Conservation (phyloP, 1,139 yeast genomes). For the Yamadazyma triangularis region DNA sequence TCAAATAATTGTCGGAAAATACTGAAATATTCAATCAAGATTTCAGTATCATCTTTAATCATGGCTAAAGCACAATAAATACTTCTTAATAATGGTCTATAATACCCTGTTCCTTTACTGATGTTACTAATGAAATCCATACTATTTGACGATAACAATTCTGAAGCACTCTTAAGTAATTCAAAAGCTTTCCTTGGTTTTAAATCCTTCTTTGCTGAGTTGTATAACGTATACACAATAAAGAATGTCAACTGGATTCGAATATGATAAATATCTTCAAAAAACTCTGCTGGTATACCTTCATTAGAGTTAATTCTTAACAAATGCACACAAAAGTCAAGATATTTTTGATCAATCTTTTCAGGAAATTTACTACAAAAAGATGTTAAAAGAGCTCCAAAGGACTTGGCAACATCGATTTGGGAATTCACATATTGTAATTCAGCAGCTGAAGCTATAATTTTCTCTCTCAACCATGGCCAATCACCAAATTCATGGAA, state of each 20-base stretch:
- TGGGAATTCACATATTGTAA: conserved; percentile 66
- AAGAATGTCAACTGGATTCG: conserved; percentile 70
- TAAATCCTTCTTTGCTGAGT: conserved; percentile 24
- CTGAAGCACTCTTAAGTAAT: conserved; percentile 36
- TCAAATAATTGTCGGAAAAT: conserved; percentile 55
- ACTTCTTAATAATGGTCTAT: conserved; percentile 60
- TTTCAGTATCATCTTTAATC: conserved; percentile 34
- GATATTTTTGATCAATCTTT: conserved; percentile 28
- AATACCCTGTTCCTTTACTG: conserved; percentile 35
- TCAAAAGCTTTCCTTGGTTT: conserved; percentile 29
- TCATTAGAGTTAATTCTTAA: conserved; percentile 50
- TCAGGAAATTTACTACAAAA: conserved; percentile 42
- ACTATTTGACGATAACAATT: conserved; percentile 42
- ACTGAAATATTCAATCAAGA: conserved; percentile 47
- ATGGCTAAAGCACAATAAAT: conserved; percentile 46
- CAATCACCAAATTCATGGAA: conserved; percentile 41
- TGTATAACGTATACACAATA: conserved; percentile 48
- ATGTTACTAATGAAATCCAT: conserved; percentile 43
- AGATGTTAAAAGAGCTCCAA: conserved; percentile 74
- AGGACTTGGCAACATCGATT: conserved; percentile 62
- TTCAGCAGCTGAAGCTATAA: conserved; percentile 59
- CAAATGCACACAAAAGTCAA: conserved; percentile 45
- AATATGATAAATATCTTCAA: conserved; percentile 51
- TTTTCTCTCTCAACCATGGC: conserved; percentile 46
- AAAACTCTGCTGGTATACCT: conserved; percentile 46